phyloP scores from a whole-genome alignment of 1,284 basidiomycete genomes.

The Gymnopus androsaceus region DNA sequence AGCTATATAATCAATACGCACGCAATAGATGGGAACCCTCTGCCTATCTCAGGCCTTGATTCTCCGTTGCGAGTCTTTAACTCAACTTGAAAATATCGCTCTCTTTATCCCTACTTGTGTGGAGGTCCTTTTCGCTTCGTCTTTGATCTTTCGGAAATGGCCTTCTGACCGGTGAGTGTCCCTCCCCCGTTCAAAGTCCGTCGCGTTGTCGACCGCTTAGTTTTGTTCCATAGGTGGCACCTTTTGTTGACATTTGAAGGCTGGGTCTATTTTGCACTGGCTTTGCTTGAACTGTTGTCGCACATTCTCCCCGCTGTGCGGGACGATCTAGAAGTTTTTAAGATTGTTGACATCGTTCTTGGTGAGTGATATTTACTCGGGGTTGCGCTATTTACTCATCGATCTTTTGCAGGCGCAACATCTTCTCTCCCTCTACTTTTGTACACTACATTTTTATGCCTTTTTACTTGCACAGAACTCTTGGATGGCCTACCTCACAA shows the following conservation, averaged over 20 bases:
- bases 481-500: constrained; percentile 53
- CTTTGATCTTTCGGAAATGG: constrained; percentile 52
- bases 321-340: constrained; percentile 36
- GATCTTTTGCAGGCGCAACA: constrained; percentile 43
- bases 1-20: background rate
- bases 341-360: constrained; percentile 40
- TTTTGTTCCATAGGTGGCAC: constrained; percentile 43
- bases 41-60: constrained; percentile 72
- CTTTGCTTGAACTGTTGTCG: constrained; percentile 60
- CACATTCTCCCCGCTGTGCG: constrained; percentile 54
- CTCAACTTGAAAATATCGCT: constrained; percentile 43
- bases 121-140: constrained; percentile 59
- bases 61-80: constrained; percentile 66
- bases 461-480: constrained; percentile 50
- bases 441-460: constrained; percentile 57
- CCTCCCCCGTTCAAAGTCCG: background rate
- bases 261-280: constrained; percentile 58
- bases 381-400: constrained; percentile 28
- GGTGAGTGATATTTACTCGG: constrained; percentile 32
- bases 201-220: background rate
- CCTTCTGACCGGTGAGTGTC: constrained; percentile 54
- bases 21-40: constrained; percentile 40
- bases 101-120: constrained; percentile 65
- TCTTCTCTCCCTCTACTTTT: constrained; percentile 60
- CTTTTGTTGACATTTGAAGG: constrained; percentile 64